Evolutionary conservation across 768 basidiomycete species (phyloP).

Genomic region (Podaxis sp.): DNA sequence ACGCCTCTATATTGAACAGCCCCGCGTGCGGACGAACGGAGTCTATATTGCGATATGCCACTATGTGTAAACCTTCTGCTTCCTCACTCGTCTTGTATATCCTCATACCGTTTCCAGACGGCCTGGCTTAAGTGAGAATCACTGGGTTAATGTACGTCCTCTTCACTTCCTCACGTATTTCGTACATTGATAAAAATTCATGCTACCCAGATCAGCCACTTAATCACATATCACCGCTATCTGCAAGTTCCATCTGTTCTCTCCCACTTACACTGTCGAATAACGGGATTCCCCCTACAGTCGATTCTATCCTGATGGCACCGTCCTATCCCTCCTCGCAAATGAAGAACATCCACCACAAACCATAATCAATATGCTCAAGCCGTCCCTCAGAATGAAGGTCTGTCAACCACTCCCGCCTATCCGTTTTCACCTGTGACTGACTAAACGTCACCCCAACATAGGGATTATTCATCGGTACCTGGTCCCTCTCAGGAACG

Average conservation of each 20-base stretch:
- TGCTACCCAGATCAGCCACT: conserved; percentile 63
- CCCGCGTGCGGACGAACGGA: conserved; percentile 82
- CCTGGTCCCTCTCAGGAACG: conserved; percentile 67
- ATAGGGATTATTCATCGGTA: conserved; percentile 73
- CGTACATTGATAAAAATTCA: conserved; percentile 6
- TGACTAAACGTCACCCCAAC: background rate
- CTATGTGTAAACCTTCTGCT: conserved; percentile 59
- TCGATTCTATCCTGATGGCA: conserved; percentile 85
- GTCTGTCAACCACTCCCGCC: conserved; percentile 30
- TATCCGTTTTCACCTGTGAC: background rate
- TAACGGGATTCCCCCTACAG: conserved; percentile 33
- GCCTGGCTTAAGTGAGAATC: conserved; percentile 75
- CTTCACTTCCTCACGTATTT: conserved; percentile 7
- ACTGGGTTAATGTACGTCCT: conserved; percentile 78
- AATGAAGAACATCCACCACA: conserved; percentile 76
- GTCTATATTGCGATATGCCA: conserved; percentile 92
- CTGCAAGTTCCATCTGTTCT: conserved; percentile 48
- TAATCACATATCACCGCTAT: conserved; percentile 92
- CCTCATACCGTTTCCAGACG: conserved; percentile 44
- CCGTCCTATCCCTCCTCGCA: conserved; percentile 80
- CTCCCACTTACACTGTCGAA: background rate
- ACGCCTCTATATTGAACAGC: conserved; percentile 79
- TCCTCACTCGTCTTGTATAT: conserved; percentile 6
- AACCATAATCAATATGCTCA: conserved; percentile 73
- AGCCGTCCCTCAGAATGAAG: conserved; percentile 78